Conservation (phyloP, 2,329 filamentous ascomycete species). For the Hypoxylon sp. region DNA sequence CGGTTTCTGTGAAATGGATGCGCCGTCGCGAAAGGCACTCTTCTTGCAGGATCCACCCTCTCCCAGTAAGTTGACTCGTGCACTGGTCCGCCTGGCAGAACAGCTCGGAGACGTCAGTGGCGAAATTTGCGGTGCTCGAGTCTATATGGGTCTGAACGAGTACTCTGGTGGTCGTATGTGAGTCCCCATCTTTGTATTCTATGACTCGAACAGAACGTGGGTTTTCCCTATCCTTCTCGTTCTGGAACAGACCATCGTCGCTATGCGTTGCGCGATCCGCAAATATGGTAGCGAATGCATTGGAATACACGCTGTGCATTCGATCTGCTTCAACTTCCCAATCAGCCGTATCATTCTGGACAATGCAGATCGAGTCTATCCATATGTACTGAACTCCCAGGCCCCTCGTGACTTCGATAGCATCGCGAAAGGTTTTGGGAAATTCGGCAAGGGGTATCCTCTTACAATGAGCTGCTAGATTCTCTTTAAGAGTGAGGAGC, state of each 20-base stretch:
- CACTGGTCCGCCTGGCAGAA: constrained; percentile 22
- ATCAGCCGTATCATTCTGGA: constrained; percentile 16
- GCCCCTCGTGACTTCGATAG: constrained; percentile 12
- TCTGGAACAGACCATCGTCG: constrained; percentile 27
- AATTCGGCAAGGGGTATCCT: constrained; percentile 17
- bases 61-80: constrained; percentile 6
- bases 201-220: constrained; percentile 11
- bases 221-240: not conserved
- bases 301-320: constrained; percentile 21
- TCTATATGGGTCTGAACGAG: constrained; percentile 21
- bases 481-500: constrained; percentile 18
- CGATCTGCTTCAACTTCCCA: constrained; percentile 16
- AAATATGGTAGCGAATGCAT: constrained; percentile 20
- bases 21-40: constrained; percentile 22
- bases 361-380: constrained; percentile 30
- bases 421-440: constrained; percentile 23
- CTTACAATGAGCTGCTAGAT: constrained; percentile 11
- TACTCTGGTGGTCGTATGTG: not conserved
- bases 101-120: constrained; percentile 3
- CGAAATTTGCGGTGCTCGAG: constrained; percentile 14
- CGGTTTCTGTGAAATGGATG: constrained; percentile 24
- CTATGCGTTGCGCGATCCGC: constrained; percentile 27
- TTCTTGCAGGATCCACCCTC: constrained; percentile 26
- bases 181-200: not conserved
- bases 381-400: constrained; percentile 14